A percentile compares a stretch with the other conserved stretches of the same genome.
Evolutionary conservation across 257 asterid species (phyloP).

Genomic region (Primulina tabacum): DNA sequence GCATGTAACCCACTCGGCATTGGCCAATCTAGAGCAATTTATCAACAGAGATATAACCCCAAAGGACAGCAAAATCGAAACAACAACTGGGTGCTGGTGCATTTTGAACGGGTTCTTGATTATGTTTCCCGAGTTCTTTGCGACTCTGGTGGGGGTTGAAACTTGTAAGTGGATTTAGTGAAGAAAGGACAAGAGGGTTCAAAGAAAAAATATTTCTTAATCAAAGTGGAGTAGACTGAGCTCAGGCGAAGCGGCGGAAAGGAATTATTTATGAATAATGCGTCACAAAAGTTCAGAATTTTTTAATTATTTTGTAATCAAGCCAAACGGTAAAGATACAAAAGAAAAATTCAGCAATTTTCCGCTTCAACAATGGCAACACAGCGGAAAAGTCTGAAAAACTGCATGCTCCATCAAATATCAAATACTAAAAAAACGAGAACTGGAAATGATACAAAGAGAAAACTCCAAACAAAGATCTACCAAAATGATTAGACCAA

Average conservation of each 20-base stretch:
- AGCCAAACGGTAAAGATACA: neutral
- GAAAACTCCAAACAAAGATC: neutral
- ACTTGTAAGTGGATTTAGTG: neutral
- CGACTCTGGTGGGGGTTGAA: neutral
- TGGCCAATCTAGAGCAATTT: constrained; percentile 7
- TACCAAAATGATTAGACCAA: neutral
- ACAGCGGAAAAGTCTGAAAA: neutral
- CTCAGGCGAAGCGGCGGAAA: neutral
- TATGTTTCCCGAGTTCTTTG: too few relatives aligned
- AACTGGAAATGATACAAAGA: neutral
- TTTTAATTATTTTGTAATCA: too few relatives aligned
- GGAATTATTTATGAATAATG: neutral
- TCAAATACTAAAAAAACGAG: neutral
- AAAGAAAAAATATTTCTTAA: neutral
- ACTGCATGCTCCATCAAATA: neutral
- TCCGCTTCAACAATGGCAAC: neutral
- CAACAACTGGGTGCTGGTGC: neutral
- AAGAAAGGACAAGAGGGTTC: neutral
- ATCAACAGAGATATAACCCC: neutral
- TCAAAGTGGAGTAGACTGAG: neutral
- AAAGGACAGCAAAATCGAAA: constrained; percentile 5
- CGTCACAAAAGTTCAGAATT: neutral
- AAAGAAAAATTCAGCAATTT: neutral
- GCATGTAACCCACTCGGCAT: constrained; percentile 23
- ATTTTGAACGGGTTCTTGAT: neutral